phyloP scores from a whole-genome alignment of 2,329 filamentous ascomycete genomes.

The Lachnellula hyalina region DNA sequence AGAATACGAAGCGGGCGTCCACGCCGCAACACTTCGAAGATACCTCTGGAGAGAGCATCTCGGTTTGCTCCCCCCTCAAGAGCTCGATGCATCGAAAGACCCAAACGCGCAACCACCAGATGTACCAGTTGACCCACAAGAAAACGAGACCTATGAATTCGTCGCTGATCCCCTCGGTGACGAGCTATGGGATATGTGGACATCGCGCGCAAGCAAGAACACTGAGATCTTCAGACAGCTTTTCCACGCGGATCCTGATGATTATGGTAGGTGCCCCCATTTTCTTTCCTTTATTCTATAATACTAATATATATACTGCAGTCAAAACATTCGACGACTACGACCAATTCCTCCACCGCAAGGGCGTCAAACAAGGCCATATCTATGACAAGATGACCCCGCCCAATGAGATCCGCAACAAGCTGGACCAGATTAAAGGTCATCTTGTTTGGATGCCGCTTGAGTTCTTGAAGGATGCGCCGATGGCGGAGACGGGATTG shows the following conservation, averaged over 20 bases:
- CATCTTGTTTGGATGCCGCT: conserved; percentile 96
- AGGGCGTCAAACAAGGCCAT: conserved; percentile 74
- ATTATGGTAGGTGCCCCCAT: conserved; percentile 53
- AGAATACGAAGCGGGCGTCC: conserved; percentile 71
- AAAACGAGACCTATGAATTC: conserved; percentile 57
- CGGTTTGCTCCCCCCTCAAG: conserved; percentile 71
- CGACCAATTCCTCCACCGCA: conserved; percentile 66
- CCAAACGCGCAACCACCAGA: conserved; percentile 70
- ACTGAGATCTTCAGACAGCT: conserved; percentile 71
- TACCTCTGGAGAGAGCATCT: conserved; percentile 90
- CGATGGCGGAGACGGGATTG: conserved; percentile 86
- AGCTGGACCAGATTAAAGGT: conserved; percentile 75
- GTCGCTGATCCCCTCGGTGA: conserved; percentile 68
- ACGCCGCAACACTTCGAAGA: conserved; percentile 73
- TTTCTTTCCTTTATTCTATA: conserved; percentile 7
- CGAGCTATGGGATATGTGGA: conserved; percentile 66
- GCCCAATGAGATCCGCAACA: conserved; percentile 64
- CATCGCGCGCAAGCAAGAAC: conserved; percentile 60
- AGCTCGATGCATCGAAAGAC: conserved; percentile 60
- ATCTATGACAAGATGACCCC: conserved; percentile 77
- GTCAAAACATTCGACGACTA: conserved; percentile 90
- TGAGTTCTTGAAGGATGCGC: conserved; percentile 73
- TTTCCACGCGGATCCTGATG: conserved; percentile 85
- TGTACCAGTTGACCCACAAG: conserved; percentile 60
- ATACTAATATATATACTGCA: conserved; percentile 25